These are phyloP conservation scores for Fagus crenata DNA, from an alignment of 306 rosid species.

Conservation along the genomic window DNA sequence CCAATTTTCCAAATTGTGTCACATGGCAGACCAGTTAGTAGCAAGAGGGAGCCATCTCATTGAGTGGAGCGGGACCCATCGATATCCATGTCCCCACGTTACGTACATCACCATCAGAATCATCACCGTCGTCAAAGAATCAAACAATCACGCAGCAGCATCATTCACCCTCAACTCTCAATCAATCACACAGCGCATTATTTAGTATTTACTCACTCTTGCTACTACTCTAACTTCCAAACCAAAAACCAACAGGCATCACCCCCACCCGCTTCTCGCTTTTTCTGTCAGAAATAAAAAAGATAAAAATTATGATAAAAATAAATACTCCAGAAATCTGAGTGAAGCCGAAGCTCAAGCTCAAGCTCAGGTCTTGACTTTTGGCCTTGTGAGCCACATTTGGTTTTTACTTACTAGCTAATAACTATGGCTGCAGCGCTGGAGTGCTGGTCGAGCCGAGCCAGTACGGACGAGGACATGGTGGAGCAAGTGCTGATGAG, in stretches of 20 bases:
- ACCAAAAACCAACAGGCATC: too few species aligned
- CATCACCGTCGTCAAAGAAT: background rate
- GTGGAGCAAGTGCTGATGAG: slow-evolving; percentile 81
- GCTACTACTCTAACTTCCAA: background rate
- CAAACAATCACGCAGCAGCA: background rate
- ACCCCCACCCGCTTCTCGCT: background rate
- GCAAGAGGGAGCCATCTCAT: too few species aligned
- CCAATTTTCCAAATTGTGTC: slow-evolving; percentile 19
- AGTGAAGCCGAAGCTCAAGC: background rate
- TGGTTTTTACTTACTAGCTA: background rate
- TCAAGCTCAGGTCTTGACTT: background rate
- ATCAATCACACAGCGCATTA: background rate
- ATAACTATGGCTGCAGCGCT: slow-evolving; percentile 72
- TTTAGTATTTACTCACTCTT: background rate
- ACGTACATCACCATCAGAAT: background rate
- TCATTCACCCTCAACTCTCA: background rate
- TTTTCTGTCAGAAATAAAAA: background rate
- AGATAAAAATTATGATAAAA: slow-evolving; percentile 12
- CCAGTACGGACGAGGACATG: slow-evolving; percentile 61
- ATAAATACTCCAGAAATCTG: slow-evolving; percentile 19
- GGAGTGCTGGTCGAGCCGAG: slow-evolving; percentile 91
- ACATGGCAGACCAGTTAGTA: slow-evolving; percentile 33
- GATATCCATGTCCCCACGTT: too few species aligned
- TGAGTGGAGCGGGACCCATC: too few species aligned
- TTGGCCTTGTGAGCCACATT: slow-evolving; percentile 8